Evolutionary conservation across 2,329 filamentous ascomycete species (phyloP).

Genomic region (Epichloe baconii): DNA sequence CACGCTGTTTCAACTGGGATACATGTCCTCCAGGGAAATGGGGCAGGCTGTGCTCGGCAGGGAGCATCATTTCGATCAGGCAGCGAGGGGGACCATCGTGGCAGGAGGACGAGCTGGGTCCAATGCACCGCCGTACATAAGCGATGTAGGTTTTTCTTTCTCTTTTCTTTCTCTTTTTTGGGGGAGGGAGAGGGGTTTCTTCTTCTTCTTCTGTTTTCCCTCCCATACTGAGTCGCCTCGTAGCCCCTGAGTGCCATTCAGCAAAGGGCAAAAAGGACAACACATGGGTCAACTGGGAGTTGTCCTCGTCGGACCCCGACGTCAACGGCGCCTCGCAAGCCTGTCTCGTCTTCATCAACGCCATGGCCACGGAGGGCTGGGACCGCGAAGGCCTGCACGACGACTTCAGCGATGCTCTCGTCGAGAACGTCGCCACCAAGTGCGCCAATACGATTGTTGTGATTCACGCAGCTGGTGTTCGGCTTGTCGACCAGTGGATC

Average conservation of each 20-base stretch:
- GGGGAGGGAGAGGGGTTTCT: too few relatives aligned
- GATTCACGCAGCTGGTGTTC: constrained; percentile 49
- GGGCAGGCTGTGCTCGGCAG: constrained; percentile 29
- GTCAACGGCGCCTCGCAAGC: constrained; percentile 37
- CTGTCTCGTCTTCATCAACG: constrained; percentile 73
- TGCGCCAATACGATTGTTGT: constrained; percentile 52
- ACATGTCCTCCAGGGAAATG: constrained; percentile 34
- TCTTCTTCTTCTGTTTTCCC: too few relatives aligned
- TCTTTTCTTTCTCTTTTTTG: too few relatives aligned
- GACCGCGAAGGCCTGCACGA: constrained; percentile 55
- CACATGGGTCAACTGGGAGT: constrained; percentile 41
- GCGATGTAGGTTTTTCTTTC: constrained; percentile 23
- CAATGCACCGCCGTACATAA: constrained; percentile 35
- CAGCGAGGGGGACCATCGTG: constrained; percentile 38
- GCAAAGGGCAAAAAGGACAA: constrained; percentile 36
- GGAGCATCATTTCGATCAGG: constrained; percentile 32
- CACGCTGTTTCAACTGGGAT: constrained; percentile 29
- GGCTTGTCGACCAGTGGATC: constrained; percentile 51
- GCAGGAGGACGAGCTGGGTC: constrained; percentile 38
- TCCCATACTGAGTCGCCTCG: neutral
- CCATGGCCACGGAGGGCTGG: constrained; percentile 66
- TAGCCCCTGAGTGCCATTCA: constrained; percentile 46
- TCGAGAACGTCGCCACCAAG: constrained; percentile 43
- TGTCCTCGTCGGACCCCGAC: constrained; percentile 17
- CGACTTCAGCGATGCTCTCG: constrained; percentile 48